phyloP scores from a whole-genome alignment of 1,284 basidiomycete species.

The Lentinula novae-zelandiae region DNA sequence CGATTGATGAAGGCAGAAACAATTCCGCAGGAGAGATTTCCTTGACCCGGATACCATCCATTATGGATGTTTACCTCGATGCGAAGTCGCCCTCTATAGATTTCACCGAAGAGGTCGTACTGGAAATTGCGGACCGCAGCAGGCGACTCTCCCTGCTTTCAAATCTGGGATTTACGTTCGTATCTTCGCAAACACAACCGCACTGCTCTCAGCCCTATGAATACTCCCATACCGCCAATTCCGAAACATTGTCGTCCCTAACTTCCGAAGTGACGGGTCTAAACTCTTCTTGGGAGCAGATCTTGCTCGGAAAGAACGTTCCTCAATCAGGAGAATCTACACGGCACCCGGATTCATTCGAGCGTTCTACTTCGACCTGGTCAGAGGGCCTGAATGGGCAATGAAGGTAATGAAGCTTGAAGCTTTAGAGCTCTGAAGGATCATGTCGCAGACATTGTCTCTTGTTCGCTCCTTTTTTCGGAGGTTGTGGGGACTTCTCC shows the following conservation, averaged over 20 bases:
- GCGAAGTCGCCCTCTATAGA: conserved; percentile 23
- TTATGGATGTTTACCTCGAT: conserved; percentile 39
- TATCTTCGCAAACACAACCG: neutral
- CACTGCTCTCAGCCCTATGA: neutral
- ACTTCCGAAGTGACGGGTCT: conserved; percentile 24
- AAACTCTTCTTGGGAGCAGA: conserved; percentile 33
- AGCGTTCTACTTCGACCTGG: conserved; percentile 43
- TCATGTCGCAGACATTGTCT: neutral
- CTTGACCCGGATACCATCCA: conserved; percentile 20
- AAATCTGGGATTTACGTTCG: conserved; percentile 7
- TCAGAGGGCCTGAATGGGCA: conserved; percentile 15
- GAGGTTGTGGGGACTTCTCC: neutral
- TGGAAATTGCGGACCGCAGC: conserved; percentile 20
- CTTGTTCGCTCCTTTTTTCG: neutral
- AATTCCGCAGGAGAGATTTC: neutral
- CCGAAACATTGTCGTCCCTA: neutral
- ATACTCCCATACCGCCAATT: neutral
- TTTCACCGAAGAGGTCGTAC: conserved; percentile 21
- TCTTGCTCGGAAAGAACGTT: conserved; percentile 14
- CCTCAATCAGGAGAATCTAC: conserved; percentile 13
- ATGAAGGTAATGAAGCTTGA: neutral
- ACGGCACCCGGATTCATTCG: conserved; percentile 40
- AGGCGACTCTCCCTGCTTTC: conserved; percentile 14
- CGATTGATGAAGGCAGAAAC: neutral
- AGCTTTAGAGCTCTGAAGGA: neutral